Conservation (phyloP, 2,329 filamentous ascomycete genomes). For the Pestalotiopsis sp. region DNA sequence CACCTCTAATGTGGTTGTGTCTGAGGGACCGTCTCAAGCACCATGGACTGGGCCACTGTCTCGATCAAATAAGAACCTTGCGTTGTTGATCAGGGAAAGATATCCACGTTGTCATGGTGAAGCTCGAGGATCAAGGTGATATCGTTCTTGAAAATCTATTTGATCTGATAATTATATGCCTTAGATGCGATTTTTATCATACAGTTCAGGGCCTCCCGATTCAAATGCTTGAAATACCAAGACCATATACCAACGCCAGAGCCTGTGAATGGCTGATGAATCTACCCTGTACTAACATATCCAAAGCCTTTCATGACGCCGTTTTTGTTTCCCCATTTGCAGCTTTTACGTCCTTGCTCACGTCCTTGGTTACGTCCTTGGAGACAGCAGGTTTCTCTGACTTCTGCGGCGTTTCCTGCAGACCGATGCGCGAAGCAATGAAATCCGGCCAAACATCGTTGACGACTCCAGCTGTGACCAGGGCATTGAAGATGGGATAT, state of each 20-base stretch:
- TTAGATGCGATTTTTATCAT: neutral
- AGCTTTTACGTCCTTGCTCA: neutral
- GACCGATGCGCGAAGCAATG: neutral
- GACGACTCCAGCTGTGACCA: conserved; percentile 8
- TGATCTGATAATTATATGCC: neutral
- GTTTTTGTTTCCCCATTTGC: neutral
- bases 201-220: neutral
- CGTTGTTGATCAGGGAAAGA: neutral
- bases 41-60: neutral
- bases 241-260: conserved; percentile 2
- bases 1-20: neutral
- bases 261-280: neutral
- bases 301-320: neutral
- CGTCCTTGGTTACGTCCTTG: neutral
- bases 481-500: conserved; percentile 25
- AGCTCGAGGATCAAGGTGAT: neutral
- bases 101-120: neutral
- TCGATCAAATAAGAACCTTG: neutral
- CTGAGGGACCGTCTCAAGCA: neutral
- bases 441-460: conserved; percentile 14
- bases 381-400: neutral
- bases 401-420: neutral
- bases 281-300: neutral
- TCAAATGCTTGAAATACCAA: neutral
- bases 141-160: neutral